Evolutionary conservation across 768 basidiomycete genomes (phyloP).

Genomic region (Boletus insuetus): DNA sequence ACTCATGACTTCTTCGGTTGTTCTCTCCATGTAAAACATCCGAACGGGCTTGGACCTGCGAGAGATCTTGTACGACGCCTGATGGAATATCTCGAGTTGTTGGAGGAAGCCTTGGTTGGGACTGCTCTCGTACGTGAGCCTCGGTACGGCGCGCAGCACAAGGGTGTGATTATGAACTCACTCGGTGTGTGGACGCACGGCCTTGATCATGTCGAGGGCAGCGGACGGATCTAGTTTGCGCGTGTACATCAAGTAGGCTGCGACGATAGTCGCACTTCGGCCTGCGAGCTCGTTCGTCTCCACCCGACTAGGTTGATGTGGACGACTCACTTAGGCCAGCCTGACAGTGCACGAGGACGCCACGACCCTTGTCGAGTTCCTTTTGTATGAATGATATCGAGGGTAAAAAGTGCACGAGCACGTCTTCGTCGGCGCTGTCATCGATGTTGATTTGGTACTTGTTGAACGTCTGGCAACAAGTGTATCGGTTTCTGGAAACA

Average conservation of each 20-base stretch:
- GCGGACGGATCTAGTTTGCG: constrained; percentile 51
- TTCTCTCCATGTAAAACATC: constrained; percentile 80
- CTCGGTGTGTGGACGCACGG: constrained; percentile 68
- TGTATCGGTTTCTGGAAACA: background rate
- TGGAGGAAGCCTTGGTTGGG: constrained; percentile 83
- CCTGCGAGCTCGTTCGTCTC: constrained; percentile 40
- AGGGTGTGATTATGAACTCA: constrained; percentile 39
- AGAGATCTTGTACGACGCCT: constrained; percentile 67
- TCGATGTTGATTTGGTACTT: constrained; percentile 78
- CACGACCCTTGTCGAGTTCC: constrained; percentile 70
- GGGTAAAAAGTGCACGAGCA: constrained; percentile 73
- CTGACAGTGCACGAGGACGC: constrained; percentile 87
- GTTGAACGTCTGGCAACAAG: constrained; percentile 61
- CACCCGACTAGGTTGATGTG: background rate
- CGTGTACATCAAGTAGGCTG: constrained; percentile 86
- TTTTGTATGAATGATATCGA: constrained; percentile 81
- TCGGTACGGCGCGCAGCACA: background rate
- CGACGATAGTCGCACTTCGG: constrained; percentile 80
- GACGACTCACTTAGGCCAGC: constrained; percentile 76
- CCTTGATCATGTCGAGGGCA: constrained; percentile 68
- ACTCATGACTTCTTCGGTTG: constrained; percentile 79
- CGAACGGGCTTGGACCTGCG: constrained; percentile 66
- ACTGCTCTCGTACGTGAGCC: constrained; percentile 37
- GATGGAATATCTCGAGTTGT: constrained; percentile 79
- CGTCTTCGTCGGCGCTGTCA: constrained; percentile 72